These are phyloP conservation scores for Ceratobasidium sp. DNA, from an alignment of 1,284 basidiomycete genomes.

Conservation along the genomic window DNA sequence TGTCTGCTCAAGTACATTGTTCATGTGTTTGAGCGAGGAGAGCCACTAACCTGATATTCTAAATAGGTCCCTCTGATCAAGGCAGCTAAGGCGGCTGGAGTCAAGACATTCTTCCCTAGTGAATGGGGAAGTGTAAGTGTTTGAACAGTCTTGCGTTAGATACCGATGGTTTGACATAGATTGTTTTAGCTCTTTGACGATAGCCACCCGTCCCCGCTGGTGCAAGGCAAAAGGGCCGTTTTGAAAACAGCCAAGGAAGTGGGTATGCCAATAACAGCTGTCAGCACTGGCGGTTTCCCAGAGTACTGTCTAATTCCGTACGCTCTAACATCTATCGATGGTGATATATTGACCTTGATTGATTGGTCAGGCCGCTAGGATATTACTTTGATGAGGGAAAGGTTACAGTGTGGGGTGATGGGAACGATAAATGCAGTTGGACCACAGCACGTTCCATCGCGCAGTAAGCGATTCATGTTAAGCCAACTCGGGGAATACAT, in stretches of 20 bases:
- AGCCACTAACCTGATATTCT: neutral
- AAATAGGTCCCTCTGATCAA: constrained; percentile 10
- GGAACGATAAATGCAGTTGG: neutral
- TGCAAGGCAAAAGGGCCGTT: neutral
- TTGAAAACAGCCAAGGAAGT: neutral
- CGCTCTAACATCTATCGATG: neutral
- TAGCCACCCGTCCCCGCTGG: neutral
- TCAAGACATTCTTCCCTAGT: constrained; percentile 26
- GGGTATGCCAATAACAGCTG: neutral
- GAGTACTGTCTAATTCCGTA: constrained; percentile 1
- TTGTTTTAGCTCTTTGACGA: neutral
- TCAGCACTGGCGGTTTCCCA: constrained; percentile 1
- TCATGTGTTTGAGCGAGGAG: too few relatives aligned
- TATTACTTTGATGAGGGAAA: constrained; percentile 14
- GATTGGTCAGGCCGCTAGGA: neutral
- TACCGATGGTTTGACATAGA: neutral
- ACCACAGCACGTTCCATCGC: constrained; percentile 2
- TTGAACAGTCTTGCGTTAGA: neutral
- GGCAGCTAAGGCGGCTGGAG: constrained; percentile 12
- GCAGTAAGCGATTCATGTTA: neutral
- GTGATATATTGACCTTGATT: neutral
- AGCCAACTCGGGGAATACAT: neutral
- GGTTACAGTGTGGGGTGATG: constrained; percentile 22
- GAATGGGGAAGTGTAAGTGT: constrained; percentile 24
- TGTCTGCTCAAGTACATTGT: constrained; percentile 10